Conservation (phyloP, 2,329 filamentous ascomycete genomes). For the Amylocarpus encephaloides region DNA sequence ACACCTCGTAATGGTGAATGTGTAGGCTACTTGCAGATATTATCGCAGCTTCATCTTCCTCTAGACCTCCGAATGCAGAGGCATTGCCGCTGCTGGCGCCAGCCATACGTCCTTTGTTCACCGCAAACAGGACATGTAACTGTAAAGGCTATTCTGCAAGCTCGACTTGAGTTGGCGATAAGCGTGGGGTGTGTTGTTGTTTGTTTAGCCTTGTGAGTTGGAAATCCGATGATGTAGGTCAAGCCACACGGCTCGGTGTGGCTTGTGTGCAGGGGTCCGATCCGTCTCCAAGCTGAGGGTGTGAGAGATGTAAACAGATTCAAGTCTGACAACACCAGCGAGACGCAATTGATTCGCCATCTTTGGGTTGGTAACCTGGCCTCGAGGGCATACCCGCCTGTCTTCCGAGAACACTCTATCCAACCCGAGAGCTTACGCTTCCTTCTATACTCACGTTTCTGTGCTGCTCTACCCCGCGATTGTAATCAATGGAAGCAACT, state of each 20-base stretch:
- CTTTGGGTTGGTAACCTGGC: no score
- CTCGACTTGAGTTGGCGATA: slow-evolving; percentile 2
- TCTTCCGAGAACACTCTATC: no score
- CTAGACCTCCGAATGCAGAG: slow-evolving; percentile 25
- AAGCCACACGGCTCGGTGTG: neutral
- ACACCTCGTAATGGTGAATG: neutral
- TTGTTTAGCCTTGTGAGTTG: neutral
- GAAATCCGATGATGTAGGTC: slow-evolving; percentile 8
- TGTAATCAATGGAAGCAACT: slow-evolving; percentile 71
- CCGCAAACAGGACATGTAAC: slow-evolving; percentile 25
- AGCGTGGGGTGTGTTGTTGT: neutral
- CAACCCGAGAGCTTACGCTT: neutral
- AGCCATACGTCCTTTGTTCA: slow-evolving; percentile 27
- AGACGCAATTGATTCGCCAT: neutral
- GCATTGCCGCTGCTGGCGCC: slow-evolving; percentile 31
- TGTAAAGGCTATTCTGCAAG: neutral
- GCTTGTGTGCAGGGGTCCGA: slow-evolving; percentile 4
- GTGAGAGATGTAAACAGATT: no score
- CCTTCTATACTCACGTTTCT: neutral
- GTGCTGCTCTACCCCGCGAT: slow-evolving; percentile 4
- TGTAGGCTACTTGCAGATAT: slow-evolving; percentile 28
- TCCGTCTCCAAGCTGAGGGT: neutral
- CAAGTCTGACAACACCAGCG: neutral
- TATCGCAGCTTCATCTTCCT: slow-evolving; percentile 28
- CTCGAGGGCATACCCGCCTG: no score